Conservation (phyloP, 2,329 filamentous ascomycete genomes). For the Myriangium duriaei region DNA sequence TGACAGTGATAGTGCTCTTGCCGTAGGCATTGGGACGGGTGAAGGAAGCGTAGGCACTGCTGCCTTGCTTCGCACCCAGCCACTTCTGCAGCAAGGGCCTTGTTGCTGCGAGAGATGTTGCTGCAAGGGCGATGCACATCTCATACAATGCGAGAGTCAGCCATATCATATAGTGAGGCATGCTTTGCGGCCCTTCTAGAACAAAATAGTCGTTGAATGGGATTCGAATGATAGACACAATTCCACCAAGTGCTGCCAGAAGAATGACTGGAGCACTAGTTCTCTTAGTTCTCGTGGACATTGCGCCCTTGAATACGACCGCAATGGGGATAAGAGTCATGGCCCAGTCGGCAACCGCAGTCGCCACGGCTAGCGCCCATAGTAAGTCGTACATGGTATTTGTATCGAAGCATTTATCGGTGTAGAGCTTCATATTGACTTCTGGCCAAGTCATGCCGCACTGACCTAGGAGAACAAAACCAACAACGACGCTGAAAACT, state of each 20-base stretch:
- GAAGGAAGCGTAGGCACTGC: too few species aligned
- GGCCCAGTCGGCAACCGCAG: constrained; percentile 17
- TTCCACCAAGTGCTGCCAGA: constrained; percentile 22
- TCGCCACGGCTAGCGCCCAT: neutral
- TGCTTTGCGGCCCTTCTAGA: neutral
- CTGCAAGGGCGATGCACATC: constrained; percentile 6
- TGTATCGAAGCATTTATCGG: neutral
- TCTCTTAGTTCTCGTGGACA: constrained; percentile 28
- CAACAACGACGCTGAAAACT: constrained; percentile 5
- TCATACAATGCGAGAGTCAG: constrained; percentile 5
- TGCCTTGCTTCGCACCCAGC: neutral
- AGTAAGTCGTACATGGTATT: neutral
- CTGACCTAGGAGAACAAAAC: constrained; percentile 6
- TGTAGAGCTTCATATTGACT: neutral
- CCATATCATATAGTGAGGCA: neutral
- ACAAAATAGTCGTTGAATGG: neutral
- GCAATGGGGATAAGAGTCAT: constrained; percentile 29
- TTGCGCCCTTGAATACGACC: constrained; percentile 28
- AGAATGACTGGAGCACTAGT: constrained; percentile 26
- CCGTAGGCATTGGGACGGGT: too few species aligned
- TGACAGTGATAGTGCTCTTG: too few species aligned
- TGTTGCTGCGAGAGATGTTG: constrained; percentile 1
- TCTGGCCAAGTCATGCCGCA: constrained; percentile 2
- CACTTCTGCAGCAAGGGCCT: constrained; percentile 3
- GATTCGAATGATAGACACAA: constrained; percentile 13